Percentiles rank a stretch among this genome's conserved stretches.
Evolutionary conservation across 1,284 basidiomycete genomes (phyloP).

Genomic region (Rhodotorula glutinis): DNA sequence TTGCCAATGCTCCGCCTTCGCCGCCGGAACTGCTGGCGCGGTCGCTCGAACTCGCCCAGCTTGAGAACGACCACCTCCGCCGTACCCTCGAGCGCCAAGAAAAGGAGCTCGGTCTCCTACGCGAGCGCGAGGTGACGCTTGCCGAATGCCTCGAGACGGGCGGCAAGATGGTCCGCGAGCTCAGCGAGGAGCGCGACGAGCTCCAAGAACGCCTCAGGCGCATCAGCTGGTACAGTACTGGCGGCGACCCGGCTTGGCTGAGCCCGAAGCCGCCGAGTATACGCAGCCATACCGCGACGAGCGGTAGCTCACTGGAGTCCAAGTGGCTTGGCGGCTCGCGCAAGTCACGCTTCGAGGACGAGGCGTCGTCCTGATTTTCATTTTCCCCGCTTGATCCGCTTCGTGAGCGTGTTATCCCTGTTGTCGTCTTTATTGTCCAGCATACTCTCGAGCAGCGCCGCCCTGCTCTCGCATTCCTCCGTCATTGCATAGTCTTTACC

Average conservation of each 20-base stretch:
- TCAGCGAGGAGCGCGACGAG: conserved; percentile 8
- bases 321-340: not conserved
- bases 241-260: conserved; percentile 1
- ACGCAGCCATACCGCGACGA: not conserved
- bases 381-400: not conserved
- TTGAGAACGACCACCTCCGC: conserved; percentile 1
- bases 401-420: not conserved
- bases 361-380: not conserved
- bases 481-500: not conserved
- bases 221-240: not conserved
- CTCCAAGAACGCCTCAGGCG: not conserved
- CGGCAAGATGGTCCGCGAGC: not conserved
- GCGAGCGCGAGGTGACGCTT: not conserved
- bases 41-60: not conserved
- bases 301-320: not conserved
- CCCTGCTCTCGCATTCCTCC: no score
- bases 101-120: not conserved
- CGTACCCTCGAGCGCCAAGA: not conserved
- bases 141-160: not conserved
- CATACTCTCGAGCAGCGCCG: no score
- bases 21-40: not conserved
- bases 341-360: conserved; percentile 1
- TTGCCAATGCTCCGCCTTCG: no score
- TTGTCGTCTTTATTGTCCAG: not conserved
- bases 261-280: not conserved